Conservation (phyloP, 2,329 filamentous ascomycete species). For the Aureobasidium sp. region DNA sequence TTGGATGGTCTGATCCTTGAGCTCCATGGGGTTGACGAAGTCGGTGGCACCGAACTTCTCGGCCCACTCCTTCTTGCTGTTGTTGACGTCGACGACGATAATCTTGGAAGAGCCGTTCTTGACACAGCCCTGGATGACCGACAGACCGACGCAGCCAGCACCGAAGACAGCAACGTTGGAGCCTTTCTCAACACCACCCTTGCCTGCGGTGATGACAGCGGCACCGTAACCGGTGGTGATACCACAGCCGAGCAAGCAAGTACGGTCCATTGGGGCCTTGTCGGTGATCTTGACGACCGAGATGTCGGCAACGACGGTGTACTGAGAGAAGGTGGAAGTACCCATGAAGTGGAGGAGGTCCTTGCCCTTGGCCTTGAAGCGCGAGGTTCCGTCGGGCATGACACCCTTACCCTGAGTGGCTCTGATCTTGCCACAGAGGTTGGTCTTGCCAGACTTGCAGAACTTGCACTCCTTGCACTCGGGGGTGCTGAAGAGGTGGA, state of each 20-base stretch:
- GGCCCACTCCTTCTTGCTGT: constrained; percentile 82
- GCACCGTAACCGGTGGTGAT: constrained; percentile 98
- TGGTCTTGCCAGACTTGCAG: constrained; percentile 99
- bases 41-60: constrained; percentile 93
- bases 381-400: constrained; percentile 93
- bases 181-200: constrained; percentile 65
- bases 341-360: constrained; percentile 99
- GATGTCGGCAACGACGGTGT: constrained; percentile 97
- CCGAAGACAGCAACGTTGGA: constrained; percentile 89
- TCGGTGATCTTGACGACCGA: constrained; percentile 89
- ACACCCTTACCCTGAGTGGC: constrained; percentile 92
- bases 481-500: constrained; percentile 61
- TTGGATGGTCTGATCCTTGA: constrained; percentile 66
- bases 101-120: constrained; percentile 73
- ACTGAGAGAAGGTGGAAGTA: constrained; percentile 97
- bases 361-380: constrained; percentile 92
- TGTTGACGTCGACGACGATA: constrained; percentile 76
- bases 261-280: constrained; percentile 90
- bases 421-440: constrained; percentile 97
- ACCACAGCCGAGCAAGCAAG: constrained; percentile 91
- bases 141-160: constrained; percentile 90
- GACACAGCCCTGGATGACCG: constrained; percentile 88
- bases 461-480: constrained; percentile 99
- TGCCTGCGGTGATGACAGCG: constrained; percentile 80
- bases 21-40: constrained; percentile 82